Conservation (phyloP, 2,329 filamentous ascomycete genomes). For the Cladosporium sp. region DNA sequence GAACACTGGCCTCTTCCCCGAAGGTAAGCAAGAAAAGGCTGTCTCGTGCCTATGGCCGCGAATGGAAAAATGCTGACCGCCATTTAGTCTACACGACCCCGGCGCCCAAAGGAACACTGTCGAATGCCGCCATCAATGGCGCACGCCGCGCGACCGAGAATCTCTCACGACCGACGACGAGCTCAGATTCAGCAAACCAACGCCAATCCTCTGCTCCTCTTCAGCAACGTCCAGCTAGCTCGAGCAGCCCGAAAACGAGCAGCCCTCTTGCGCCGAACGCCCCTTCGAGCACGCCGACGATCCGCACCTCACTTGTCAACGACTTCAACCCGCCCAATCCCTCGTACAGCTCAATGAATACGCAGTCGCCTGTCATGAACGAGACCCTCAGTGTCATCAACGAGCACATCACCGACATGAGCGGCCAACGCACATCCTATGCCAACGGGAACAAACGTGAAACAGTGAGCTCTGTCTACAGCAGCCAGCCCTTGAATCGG, state of each 20-base stretch:
- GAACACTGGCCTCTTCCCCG: conserved; percentile 73
- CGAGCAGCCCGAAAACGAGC: conserved; percentile 9
- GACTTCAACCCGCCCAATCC: conserved; percentile 4
- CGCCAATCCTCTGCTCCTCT: conserved; percentile 9
- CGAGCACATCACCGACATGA: conserved; percentile 90
- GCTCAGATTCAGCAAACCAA: conserved; percentile 10
- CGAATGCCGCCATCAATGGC: conserved; percentile 18
- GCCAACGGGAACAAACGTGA: conserved; percentile 37
- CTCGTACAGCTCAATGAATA: conserved; percentile 10
- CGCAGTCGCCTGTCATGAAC: conserved; percentile 67
- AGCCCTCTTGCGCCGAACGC: conserved; percentile 2
- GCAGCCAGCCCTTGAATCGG: conserved; percentile 62
- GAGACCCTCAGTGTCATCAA: conserved; percentile 95
- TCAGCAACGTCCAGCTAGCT: conserved; percentile 13
- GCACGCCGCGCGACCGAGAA: conserved; percentile 28
- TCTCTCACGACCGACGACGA: conserved; percentile 11
- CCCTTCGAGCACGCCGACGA: not conserved
- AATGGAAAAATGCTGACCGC: not conserved
- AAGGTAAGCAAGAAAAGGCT: conserved; percentile 52
- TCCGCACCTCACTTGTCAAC: conserved; percentile 9
- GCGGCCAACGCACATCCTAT: conserved; percentile 48
- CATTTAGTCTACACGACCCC: conserved; percentile 35
- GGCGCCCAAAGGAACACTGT: conserved; percentile 30
- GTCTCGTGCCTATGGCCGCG: not conserved
- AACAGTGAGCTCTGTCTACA: conserved; percentile 72